These are phyloP conservation scores for Candida dendrica DNA, from an alignment of 805 yeast species.

Conservation along the genomic window DNA sequence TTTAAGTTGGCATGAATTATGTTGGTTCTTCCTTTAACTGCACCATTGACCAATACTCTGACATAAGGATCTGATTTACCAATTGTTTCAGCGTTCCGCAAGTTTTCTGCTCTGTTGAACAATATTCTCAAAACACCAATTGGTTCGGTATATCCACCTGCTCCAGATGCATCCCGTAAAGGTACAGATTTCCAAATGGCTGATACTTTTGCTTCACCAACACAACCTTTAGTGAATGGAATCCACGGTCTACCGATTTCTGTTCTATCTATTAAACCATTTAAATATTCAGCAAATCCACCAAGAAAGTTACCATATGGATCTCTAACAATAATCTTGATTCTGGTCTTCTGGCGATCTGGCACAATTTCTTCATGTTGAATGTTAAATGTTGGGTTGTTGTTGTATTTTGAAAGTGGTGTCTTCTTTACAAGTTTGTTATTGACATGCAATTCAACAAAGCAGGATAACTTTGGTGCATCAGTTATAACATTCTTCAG, in stretches of 20 bases:
- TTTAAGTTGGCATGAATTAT: conserved; percentile 57
- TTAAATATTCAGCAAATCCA: conserved; percentile 49
- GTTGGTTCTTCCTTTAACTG: conserved; percentile 70
- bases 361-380: conserved; percentile 60
- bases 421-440: conserved; percentile 55
- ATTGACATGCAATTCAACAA: conserved; percentile 64
- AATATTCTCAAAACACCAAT: conserved; percentile 82
- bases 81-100: conserved; percentile 78
- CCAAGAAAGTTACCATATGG: conserved; percentile 51
- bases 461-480: conserved; percentile 52
- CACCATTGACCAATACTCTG: conserved; percentile 70
- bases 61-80: conserved; percentile 93
- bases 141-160: conserved; percentile 87
- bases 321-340: conserved; percentile 61
- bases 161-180: conserved; percentile 58
- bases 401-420: conserved; percentile 48
- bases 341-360: conserved; percentile 64
- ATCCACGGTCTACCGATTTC: conserved; percentile 77
- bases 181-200: conserved; percentile 86
- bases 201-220: conserved; percentile 64
- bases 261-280: conserved; percentile 66
- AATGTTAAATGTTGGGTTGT: conserved; percentile 61
- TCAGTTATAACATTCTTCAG: conserved; percentile 37
- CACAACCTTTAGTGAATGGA: conserved; percentile 50
- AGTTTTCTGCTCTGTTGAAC: conserved; percentile 61